phyloP scores from a whole-genome alignment of 176 grass and related monocot species.

The Canna indica region DNA sequence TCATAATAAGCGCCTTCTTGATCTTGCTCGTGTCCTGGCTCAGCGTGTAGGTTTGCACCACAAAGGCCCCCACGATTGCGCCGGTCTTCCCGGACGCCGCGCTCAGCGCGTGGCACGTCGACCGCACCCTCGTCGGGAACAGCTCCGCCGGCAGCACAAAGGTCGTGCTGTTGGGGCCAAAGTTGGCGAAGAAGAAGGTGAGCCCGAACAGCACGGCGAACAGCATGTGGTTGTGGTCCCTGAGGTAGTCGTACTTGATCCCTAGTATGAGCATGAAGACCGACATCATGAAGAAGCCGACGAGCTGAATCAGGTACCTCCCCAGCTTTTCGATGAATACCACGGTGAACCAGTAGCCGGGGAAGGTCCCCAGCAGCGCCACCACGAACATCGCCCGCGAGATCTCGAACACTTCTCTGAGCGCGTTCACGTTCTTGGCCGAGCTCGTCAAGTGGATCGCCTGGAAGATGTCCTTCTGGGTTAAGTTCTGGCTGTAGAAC shows the following conservation, averaged over 20 bases:
- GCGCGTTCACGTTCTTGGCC: neutral
- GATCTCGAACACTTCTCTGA: conserved; percentile 23
- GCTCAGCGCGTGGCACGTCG: conserved; percentile 37
- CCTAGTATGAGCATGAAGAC: conserved; percentile 25
- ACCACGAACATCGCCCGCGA: conserved; percentile 27
- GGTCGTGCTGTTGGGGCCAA: conserved; percentile 42
- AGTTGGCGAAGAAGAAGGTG: conserved; percentile 52
- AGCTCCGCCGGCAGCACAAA: conserved; percentile 44
- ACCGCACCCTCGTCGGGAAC: conserved; percentile 31
- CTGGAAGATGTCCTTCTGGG: conserved; percentile 25
- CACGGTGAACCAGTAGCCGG: conserved; percentile 37
- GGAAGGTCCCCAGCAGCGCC: conserved; percentile 30
- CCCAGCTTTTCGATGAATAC: conserved; percentile 23
- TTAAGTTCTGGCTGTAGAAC: conserved; percentile 6
- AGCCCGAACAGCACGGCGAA: conserved; percentile 28
- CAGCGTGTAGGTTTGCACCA: conserved; percentile 13
- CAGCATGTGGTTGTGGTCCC: neutral
- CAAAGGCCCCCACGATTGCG: conserved; percentile 19
- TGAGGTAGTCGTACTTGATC: conserved; percentile 20
- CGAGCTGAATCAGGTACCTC: conserved; percentile 30
- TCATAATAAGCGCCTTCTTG: conserved; percentile 7
- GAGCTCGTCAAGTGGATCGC: conserved; percentile 7
- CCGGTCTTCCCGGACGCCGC: conserved; percentile 24
- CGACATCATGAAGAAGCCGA: conserved; percentile 39
- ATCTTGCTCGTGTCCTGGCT: neutral